A percentile compares a stretch with the other conserved stretches of the same genome.
Evolutionary conservation across 2,329 filamentous ascomycete species (phyloP).

Genomic region (Beauveria rudraprayagi): DNA sequence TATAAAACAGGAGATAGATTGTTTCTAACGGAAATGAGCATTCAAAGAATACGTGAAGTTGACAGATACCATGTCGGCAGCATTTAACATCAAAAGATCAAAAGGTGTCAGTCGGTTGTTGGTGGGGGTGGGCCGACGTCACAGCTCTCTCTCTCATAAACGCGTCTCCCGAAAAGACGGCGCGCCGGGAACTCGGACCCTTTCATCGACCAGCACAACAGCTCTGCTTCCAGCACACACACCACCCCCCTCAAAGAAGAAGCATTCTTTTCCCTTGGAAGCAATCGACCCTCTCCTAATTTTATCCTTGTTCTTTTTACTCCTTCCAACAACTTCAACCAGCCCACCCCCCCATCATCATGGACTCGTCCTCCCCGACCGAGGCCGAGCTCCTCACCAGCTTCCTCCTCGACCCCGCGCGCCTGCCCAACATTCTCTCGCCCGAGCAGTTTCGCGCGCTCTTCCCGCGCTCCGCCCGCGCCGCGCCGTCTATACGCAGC

Average conservation of each 20-base stretch:
- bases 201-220: neutral
- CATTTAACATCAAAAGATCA: neutral
- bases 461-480: slow-evolving; percentile 61
- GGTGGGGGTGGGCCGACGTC: neutral
- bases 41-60: too few species aligned
- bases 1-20: too few species aligned
- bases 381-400: slow-evolving; percentile 68
- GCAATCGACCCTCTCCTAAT: neutral
- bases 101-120: neutral
- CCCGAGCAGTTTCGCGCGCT: slow-evolving; percentile 67
- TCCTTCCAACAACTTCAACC: neutral
- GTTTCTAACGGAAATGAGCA: too few species aligned
- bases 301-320: neutral
- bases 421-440: slow-evolving; percentile 64
- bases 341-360: neutral
- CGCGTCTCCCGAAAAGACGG: neutral
- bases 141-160: neutral
- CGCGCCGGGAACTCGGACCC: neutral
- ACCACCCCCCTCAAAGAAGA: too few species aligned
- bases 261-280: neutral
- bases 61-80: neutral
- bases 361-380: slow-evolving; percentile 48
- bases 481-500: slow-evolving; percentile 57
- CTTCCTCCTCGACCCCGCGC: slow-evolving; percentile 70
- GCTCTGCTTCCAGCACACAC: neutral